Evolutionary conservation across 1,284 basidiomycete genomes (phyloP), one percentile per base, ranked within the genome.

Genomic region (Rhodotorula sp.): DNA sequence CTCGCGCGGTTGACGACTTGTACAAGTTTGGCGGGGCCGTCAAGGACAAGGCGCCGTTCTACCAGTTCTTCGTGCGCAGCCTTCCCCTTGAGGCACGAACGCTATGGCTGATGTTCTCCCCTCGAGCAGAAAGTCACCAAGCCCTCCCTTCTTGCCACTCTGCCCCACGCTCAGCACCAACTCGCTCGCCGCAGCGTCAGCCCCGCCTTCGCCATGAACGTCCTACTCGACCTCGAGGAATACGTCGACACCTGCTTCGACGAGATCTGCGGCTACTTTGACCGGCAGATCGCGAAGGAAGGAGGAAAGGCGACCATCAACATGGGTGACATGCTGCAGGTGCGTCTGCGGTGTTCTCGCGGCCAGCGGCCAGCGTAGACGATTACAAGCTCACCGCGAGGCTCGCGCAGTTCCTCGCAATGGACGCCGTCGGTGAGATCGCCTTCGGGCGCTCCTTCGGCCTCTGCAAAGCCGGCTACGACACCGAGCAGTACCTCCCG

Each of bases 401-500:
- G n/a, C 39, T 44, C 39, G 13, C 39, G 19, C 39, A 62, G 39
- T 62, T 62, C 52, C 44, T 62, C 10, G 60, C 60, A 3, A 62
- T 62, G 60, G 60, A 62, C 24, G 60, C 54, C 60, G 52, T 62
- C 24, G 60, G 60, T 29, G 60, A 62, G 30, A 39, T 62, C 7
- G 60, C 60, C 7, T 62, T 54, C 11, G 60, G 60, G 0, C 39
- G 44, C 7, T 34, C 52, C 8, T 62, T 62, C 32, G 61, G 56
- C 22, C 22, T 61, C 11, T 27, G 36, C 60, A 61, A 53, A 29
- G 60, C 60, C 2, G 51, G 60, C 6, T 44, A 30, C 36, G 60
- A 61, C 24, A 53, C 60, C 27, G 29, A 15, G 22, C 27, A 30
- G 9, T 61, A 46, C 29, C 39, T 61, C 4, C 60, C 60, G 2